Evolutionary conservation across 208 protist genomes (phyloP).

Genomic region (Leishmania guyanensis): DNA sequence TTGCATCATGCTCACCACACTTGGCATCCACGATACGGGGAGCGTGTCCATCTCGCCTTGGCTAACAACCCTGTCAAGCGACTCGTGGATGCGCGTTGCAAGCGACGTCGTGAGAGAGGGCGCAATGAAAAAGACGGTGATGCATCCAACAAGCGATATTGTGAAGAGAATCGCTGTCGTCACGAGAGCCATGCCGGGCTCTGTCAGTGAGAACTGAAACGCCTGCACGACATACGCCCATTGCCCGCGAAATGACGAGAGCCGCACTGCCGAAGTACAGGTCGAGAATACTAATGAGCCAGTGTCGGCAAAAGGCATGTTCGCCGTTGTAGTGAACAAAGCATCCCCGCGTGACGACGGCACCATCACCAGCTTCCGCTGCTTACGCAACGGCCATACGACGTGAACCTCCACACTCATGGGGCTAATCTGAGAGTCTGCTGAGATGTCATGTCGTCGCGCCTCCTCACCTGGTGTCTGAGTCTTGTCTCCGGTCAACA

Average conservation of each 20-base stretch:
- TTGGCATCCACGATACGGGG: not conserved
- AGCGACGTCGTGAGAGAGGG: conserved; percentile 12
- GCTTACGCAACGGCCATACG: not conserved
- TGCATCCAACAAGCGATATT: conserved; percentile 7
- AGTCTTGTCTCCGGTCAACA: conserved; percentile 8
- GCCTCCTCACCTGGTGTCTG: not conserved
- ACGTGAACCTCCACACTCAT: not conserved
- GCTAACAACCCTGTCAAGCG: not conserved
- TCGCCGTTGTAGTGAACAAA: not conserved
- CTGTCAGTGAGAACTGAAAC: conserved; percentile 21
- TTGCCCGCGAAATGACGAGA: not conserved
- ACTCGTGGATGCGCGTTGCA: not conserved
- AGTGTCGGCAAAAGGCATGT: not conserved
- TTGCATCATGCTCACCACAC: conserved; percentile 4
- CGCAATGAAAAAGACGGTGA: conserved; percentile 18
- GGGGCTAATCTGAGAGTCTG: not conserved
- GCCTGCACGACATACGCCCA: conserved; percentile 6
- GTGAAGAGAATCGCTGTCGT: conserved; percentile 15
- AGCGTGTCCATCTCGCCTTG: too few species aligned
- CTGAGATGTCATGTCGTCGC: not conserved
- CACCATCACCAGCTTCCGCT: not conserved
- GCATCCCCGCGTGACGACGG: not conserved
- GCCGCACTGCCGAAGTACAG: not conserved
- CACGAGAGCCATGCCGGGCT: conserved; percentile 29
- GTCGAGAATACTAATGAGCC: not conserved